Base-by-base conservation (phyloP, 2,329 filamentous ascomycete genomes). In the Gaeumannomyces tritici region DNA sequence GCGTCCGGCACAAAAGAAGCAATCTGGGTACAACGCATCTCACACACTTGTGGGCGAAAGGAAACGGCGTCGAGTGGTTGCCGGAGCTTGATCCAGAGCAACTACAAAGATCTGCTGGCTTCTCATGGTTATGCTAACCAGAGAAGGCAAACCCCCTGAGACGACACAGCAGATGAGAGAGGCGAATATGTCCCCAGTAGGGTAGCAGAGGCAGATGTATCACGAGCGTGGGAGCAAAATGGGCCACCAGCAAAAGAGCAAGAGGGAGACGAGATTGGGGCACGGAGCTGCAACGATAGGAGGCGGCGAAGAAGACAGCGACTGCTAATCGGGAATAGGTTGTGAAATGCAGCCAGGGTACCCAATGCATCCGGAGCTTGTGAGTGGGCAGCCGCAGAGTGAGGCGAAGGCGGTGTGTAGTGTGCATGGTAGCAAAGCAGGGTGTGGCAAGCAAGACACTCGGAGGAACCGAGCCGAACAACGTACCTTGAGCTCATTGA, bases 401-500 rank as follows among this genome's bases (percentile, higher is more conserved):
- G 57, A 51, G 55, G n/a, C 42, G 42, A 51, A n/a, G 42, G 42
- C 42, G 42, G 42, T 51, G 42, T 51, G 24, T 56, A 15, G n/a
- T 56, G 55, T 26, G 55, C 24, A 56, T 54, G 9, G 31, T 18
- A 29, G 11, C 47, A 2, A 51, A 29, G n/a, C 2, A 54, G 28
- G 21, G 29, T 42, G 24, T 4, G 58, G 54, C 21, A 21, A 27
- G 42, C 35, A 60, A 54, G 24, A 28, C 18, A 28, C 51, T 35
- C 1, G 11, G 33, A 26, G 26, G 21, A 47, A 4, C 21, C 1
- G 31, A 57, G 28, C 24, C 28, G 33, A 63, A 35, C 15, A n/a
- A 65, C 74, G 61, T 68, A 87, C 86, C 76, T 89, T 88, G 63
- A 90, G 80, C 64, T 88, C 83, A 66, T 85, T 84, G 64, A 93